Percentiles rank a stretch among this genome's conserved stretches.
These are phyloP conservation scores for Eucalyptus caleyi DNA, from an alignment of 345 rosid genomes.

Conservation along the genomic window DNA sequence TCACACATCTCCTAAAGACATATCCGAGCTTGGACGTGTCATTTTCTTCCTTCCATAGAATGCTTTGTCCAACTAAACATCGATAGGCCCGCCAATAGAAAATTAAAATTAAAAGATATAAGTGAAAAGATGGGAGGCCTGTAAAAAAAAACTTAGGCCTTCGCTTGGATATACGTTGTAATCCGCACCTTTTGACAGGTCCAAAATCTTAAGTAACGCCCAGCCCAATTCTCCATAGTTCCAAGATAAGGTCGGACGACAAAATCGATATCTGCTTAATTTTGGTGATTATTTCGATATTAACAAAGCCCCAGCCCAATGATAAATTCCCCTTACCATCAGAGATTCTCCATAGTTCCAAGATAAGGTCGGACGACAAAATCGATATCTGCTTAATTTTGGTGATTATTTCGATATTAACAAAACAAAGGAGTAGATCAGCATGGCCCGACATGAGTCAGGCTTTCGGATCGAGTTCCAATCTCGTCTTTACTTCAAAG, in stretches of 20 bases:
- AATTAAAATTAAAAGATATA: too few relatives aligned
- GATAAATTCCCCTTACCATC: too few relatives aligned
- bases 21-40: not conserved
- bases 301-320: not conserved
- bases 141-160: too few relatives aligned
- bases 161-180: too few relatives aligned
- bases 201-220: not conserved
- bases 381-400: not conserved
- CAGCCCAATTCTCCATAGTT: rapidly evolving
- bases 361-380: not conserved
- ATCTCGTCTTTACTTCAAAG: not conserved
- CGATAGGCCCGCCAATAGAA: not conserved
- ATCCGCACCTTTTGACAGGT: too few relatives aligned
- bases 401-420: not conserved
- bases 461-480: not conserved
- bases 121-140: not conserved
- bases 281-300: not conserved
- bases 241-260: not conserved
- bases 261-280: not conserved
- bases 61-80: not conserved
- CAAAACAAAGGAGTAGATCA: not conserved
- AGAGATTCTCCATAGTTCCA: rapidly evolving
- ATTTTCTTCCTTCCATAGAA: not conserved
- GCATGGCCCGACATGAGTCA: not conserved
- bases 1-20: not conserved